Conservation (phyloP, 2,329 filamentous ascomycete genomes). For the Xylariaceae sp. region DNA sequence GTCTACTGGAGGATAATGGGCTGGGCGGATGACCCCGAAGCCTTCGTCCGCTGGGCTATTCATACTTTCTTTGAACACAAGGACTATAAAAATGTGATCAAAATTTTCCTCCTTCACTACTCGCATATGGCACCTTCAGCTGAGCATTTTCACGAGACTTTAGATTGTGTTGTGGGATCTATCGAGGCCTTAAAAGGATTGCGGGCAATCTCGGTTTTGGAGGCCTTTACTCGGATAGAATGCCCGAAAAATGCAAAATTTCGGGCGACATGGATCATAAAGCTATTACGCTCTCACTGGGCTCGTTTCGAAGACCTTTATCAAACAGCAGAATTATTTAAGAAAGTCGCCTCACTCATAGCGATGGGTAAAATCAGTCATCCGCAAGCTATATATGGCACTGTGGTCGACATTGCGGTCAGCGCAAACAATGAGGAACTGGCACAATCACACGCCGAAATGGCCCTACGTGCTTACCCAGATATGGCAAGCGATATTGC, state of each 20-base stretch:
- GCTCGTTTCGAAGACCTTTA: constrained; percentile 27
- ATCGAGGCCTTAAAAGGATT: constrained; percentile 30
- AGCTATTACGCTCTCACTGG: constrained; percentile 38
- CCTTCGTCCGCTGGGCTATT: constrained; percentile 34
- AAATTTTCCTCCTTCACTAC: constrained; percentile 35
- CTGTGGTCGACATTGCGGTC: constrained; percentile 40
- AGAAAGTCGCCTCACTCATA: constrained; percentile 24
- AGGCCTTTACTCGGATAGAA: constrained; percentile 28
- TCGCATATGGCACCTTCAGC: constrained; percentile 25
- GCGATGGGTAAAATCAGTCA: constrained; percentile 26
- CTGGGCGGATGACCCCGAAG: constrained; percentile 22
- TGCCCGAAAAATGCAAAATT: constrained; percentile 23
- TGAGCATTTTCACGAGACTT: constrained; percentile 26
- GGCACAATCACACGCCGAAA: constrained; percentile 33
- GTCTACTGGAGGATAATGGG: constrained; percentile 35
- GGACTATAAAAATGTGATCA: constrained; percentile 34
- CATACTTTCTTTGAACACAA: constrained; percentile 28
- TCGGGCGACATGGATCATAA: constrained; percentile 36
- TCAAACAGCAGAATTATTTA: constrained; percentile 29
- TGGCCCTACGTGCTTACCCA: constrained; percentile 28
- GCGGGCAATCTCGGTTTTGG: constrained; percentile 31
- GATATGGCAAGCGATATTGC: constrained; percentile 31
- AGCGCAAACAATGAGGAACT: constrained; percentile 33
- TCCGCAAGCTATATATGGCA: constrained; percentile 35
- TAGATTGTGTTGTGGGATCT: constrained; percentile 34